Evolutionary conservation across 306 rosid genomes (phyloP), one percentile per base, ranked within the genome.

Genomic region (Cicer arietinum): DNA sequence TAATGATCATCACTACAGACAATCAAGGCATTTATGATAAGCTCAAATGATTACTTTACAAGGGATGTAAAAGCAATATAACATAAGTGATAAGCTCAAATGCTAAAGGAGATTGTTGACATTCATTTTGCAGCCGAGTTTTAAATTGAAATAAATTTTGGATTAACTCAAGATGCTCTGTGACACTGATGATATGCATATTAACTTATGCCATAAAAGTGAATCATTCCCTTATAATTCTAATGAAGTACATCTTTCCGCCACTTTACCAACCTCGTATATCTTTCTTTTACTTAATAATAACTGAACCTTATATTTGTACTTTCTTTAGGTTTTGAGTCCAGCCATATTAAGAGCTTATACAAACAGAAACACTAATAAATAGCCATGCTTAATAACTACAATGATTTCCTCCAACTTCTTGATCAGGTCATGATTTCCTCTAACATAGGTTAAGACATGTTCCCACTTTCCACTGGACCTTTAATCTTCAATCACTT

Each of bases 161-260:
- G 44, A 30, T 18, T 42, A 59, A 58, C 67, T 57, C 30, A 22
- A 58, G 10, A 58, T 37, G 57, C 44, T 58, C 4, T 17, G 16
- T 6, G 40, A 18, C 60, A 14, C 9, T 1, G 64, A 47, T 12
- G n/a, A 17, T 64, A 59, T 20, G 54, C 48, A 78, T 40, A 50
- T 61, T 35, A 57, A 17, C 53, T 60, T 69, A 39, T 39, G 43
- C 48, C 6, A 60, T 40, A 60, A 11, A 59, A 77, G n/a, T 5
- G 5, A 47, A 67, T 42, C 66, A 8, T 76, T 65, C 20, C 79
- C 45, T 60, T 18, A 42, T 59, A 44, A 73, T 73, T 73, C 4
- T 60, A 59, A 46, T 61, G n/a, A 54, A 71, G 70, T 35, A 20
- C 14, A 13, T 12, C n/a, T 13, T 39, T 51, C 40, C 7, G 18